These are phyloP conservation scores for Orbilia brochopaga DNA, from an alignment of 2,329 filamentous ascomycete genomes.

Conservation along the genomic window DNA sequence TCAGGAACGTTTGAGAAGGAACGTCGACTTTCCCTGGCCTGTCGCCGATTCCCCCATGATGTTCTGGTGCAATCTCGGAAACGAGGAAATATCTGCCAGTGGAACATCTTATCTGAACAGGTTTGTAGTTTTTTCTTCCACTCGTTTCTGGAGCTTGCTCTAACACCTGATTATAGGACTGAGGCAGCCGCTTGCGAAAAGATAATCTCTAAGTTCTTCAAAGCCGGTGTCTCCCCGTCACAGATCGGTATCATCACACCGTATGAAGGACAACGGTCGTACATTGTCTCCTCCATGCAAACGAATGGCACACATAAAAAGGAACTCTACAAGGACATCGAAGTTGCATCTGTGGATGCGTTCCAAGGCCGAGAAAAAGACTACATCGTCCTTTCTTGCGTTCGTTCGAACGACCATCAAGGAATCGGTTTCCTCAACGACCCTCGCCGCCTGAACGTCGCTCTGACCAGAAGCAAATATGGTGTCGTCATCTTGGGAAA, in stretches of 20 bases:
- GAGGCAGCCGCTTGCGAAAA: slow-evolving; percentile 98
- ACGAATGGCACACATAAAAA: slow-evolving; percentile 97
- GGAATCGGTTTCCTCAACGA: slow-evolving; percentile 99
- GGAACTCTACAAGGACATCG: slow-evolving; percentile 97
- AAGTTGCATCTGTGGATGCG: slow-evolving; percentile 96
- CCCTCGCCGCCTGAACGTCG: slow-evolving; percentile 94
- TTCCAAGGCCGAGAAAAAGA: slow-evolving; percentile 99
- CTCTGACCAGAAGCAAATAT: slow-evolving; percentile 94
- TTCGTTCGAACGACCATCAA: slow-evolving; percentile 97
- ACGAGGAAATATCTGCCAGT: slow-evolving; percentile 96
- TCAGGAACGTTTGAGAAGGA: slow-evolving; percentile 77
- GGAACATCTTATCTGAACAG: slow-evolving; percentile 94
- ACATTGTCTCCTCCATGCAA: slow-evolving; percentile 99
- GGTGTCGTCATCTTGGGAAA: slow-evolving; percentile 96
- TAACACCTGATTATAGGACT: slow-evolving; percentile 65
- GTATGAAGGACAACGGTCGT: slow-evolving; percentile 97
- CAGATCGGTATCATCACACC: slow-evolving; percentile 98
- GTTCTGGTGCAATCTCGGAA: slow-evolving; percentile 99
- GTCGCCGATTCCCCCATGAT: slow-evolving; percentile 96
- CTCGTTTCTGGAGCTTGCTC: background rate
- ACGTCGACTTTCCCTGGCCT: slow-evolving; percentile 98
- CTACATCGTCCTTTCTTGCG: slow-evolving; percentile 96
- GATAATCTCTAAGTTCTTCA: slow-evolving; percentile 97
- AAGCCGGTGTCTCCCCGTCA: slow-evolving; percentile 89
- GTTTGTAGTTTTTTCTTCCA: slow-evolving; percentile 17